Conservation (phyloP, 192 early-diverging fungal genomes). For the Umbelopsis vinacea region DNA sequence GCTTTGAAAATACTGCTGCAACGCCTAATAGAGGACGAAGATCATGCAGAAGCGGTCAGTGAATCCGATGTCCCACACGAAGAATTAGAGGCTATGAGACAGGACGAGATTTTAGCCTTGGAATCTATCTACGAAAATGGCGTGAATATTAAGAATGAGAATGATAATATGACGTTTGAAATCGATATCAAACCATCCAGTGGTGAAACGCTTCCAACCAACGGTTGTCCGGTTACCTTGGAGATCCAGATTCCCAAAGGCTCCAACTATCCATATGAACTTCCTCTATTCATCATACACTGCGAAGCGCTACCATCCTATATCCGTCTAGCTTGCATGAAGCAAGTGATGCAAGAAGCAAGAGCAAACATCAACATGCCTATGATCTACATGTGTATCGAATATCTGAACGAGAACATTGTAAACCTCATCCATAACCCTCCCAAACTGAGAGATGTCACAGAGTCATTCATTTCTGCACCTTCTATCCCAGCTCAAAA, state of each 20-base stretch:
- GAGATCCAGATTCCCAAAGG: conserved; percentile 65
- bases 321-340: conserved; percentile 62
- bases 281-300: conserved; percentile 66
- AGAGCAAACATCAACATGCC: conserved; percentile 50
- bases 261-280: conserved; percentile 67
- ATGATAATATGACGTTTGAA: conserved; percentile 25
- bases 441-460: conserved; percentile 49
- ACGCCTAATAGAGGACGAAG: conserved; percentile 52
- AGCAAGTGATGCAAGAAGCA: conserved; percentile 51
- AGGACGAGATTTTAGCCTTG: conserved; percentile 68
- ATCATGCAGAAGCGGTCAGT: conserved; percentile 32
- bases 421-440: conserved; percentile 53
- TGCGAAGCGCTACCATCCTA: conserved; percentile 74
- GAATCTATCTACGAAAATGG: conserved; percentile 69
- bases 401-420: conserved; percentile 56
- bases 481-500: neutral
- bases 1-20: conserved; percentile 59
- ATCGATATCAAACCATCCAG: conserved; percentile 7
- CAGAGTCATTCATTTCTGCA: conserved; percentile 37
- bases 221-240: conserved; percentile 44
- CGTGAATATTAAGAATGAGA: conserved; percentile 33
- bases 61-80: conserved; percentile 30
- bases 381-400: conserved; percentile 62
- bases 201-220: neutral
- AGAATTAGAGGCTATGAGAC: conserved; percentile 36